Percentiles rank a stretch among this genome's conserved stretches.
Conservation (phyloP, 371 early-diverging fungal species). For the Mucor sp. region DNA sequence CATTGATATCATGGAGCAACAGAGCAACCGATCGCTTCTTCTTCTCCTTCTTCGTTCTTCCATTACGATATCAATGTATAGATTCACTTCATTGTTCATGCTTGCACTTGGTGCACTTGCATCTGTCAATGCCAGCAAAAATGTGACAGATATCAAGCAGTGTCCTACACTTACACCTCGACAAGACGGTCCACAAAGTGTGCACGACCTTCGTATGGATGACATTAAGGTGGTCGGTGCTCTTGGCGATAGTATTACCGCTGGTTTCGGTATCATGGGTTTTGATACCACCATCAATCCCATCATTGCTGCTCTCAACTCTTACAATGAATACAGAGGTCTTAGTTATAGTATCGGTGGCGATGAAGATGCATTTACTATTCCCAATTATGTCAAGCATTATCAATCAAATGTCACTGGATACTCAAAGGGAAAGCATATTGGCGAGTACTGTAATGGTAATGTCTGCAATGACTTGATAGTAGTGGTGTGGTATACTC, state of each 20-base stretch:
- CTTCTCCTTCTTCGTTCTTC: background rate
- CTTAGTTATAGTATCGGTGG: conserved; percentile 51
- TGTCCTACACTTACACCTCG: conserved; percentile 27
- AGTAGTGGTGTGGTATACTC: background rate
- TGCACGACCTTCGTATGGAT: conserved; percentile 28
- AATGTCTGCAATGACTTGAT: background rate
- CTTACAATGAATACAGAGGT: conserved; percentile 42
- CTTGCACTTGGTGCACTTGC: background rate
- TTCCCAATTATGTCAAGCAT: conserved; percentile 44
- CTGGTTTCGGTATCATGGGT: conserved; percentile 39
- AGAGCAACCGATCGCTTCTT: background rate
- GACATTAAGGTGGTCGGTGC: conserved; percentile 35
- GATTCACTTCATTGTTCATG: background rate
- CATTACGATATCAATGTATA: background rate
- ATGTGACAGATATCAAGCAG: conserved; percentile 17
- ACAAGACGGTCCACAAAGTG: conserved; percentile 1
- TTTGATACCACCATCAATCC: conserved; percentile 4
- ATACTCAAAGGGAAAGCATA: conserved; percentile 38
- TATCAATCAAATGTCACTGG: conserved; percentile 38
- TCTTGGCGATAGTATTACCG: conserved; percentile 42
- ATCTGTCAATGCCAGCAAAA: background rate
- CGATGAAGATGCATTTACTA: conserved; percentile 36
- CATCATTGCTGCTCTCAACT: background rate
- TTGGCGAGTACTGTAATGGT: conserved; percentile 31
- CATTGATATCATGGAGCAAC: background rate